Evolutionary conservation across 23 red algal genomes (phyloP).

Genomic region (Gracilaria gracilis): DNA sequence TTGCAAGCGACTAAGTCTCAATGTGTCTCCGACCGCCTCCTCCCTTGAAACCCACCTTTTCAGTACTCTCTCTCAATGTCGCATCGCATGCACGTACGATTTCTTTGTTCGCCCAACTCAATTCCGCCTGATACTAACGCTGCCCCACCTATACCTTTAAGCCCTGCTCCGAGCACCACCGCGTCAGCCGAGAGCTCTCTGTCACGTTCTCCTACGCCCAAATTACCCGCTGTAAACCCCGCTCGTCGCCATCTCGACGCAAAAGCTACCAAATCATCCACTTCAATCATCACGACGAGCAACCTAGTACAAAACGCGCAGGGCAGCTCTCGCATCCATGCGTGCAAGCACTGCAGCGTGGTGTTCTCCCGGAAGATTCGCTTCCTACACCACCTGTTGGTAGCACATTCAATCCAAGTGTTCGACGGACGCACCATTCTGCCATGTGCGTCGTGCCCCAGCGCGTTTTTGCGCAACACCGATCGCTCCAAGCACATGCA

Average conservation of each 20-base stretch:
- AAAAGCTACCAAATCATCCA: background rate
- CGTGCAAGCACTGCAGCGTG: conserved; percentile 5
- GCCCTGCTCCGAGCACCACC: background rate
- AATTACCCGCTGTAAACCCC: background rate
- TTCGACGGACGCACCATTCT: conserved; percentile 46
- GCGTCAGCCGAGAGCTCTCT: background rate
- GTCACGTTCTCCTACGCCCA: background rate
- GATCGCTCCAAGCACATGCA: conserved; percentile 64
- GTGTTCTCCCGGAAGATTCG: conserved; percentile 40
- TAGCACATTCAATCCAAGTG: background rate
- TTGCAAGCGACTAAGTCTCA: background rate
- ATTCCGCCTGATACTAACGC: too few relatives aligned
- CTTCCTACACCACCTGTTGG: conserved; percentile 33
- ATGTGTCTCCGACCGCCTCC: too few relatives aligned
- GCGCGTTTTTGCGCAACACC: conserved; percentile 52
- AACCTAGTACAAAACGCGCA: background rate
- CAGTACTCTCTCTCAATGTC: background rate
- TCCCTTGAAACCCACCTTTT: too few relatives aligned
- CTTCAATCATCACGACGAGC: background rate
- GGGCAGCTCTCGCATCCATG: background rate
- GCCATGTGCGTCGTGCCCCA: conserved; percentile 10
- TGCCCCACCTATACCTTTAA: too few relatives aligned
- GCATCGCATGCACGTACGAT: background rate
- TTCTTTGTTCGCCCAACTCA: background rate
- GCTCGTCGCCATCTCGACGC: background rate